These are phyloP conservation scores for Pythium diclinum DNA, from an alignment of 352 stramenopile genomes.

Conservation along the genomic window DNA sequence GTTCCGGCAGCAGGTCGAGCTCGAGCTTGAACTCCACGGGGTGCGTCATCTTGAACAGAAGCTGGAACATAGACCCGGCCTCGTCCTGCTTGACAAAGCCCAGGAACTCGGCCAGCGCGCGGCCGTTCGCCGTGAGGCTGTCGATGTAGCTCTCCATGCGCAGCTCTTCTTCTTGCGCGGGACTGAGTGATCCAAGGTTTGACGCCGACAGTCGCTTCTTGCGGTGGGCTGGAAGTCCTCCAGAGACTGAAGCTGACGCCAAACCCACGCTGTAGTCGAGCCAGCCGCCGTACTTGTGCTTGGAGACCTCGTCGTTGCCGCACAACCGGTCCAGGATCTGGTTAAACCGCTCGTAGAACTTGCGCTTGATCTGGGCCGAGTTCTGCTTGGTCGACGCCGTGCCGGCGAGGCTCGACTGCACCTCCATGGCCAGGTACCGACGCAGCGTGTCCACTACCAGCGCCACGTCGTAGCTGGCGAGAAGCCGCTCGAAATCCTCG, in stretches of 20 bases:
- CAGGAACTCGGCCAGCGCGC: slow-evolving; percentile 55
- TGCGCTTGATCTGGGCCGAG: slow-evolving; percentile 70
- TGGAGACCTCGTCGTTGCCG: slow-evolving; percentile 67
- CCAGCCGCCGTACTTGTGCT: slow-evolving; percentile 78
- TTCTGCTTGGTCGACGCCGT: slow-evolving; percentile 63
- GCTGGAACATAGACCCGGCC: slow-evolving; percentile 74
- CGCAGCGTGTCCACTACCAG: slow-evolving; percentile 55
- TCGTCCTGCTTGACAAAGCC: slow-evolving; percentile 59
- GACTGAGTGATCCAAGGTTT: slow-evolving; percentile 31
- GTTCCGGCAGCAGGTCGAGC: slow-evolving; percentile 73
- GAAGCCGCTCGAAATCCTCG: slow-evolving; percentile 62
- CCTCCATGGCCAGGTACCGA: slow-evolving; percentile 64
- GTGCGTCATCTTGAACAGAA: slow-evolving; percentile 73
- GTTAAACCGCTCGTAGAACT: slow-evolving; percentile 87
- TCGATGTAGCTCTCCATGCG: slow-evolving; percentile 48
- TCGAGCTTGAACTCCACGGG: slow-evolving; percentile 81
- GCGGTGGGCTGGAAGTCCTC: slow-evolving; percentile 28
- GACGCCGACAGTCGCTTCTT: slow-evolving; percentile 38
- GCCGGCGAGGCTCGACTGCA: slow-evolving; percentile 53
- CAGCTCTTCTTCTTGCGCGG: slow-evolving; percentile 45
- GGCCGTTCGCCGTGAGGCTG: slow-evolving; percentile 45
- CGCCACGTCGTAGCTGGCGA: slow-evolving; percentile 67
- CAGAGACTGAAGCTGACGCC: slow-evolving; percentile 3
- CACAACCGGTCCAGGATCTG: slow-evolving; percentile 80
- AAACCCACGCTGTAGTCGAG: slow-evolving; percentile 76